phyloP scores from a whole-genome alignment of 352 stramenopile genomes.

The Phytophthora sansomeana region DNA sequence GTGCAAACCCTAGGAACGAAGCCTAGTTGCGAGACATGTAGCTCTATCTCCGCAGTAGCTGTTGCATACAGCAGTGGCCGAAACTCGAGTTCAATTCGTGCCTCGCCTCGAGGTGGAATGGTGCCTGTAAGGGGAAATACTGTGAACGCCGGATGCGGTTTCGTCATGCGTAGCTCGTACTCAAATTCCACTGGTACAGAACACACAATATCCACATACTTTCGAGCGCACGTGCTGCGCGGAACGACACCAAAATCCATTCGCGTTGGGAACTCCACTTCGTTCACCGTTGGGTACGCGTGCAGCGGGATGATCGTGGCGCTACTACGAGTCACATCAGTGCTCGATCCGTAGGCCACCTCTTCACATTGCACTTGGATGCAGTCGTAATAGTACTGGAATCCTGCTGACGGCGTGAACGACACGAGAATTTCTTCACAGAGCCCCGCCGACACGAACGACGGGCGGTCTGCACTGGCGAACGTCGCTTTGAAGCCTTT shows the following conservation, averaged over 20 bases:
- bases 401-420: conserved; percentile 68
- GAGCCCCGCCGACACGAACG: conserved; percentile 79
- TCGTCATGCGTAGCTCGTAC: conserved; percentile 75
- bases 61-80: conserved; percentile 72
- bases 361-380: conserved; percentile 80
- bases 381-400: conserved; percentile 93
- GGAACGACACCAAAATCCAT: conserved; percentile 87
- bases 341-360: conserved; percentile 70
- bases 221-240: conserved; percentile 50
- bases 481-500: conserved; percentile 67
- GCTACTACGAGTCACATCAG: conserved; percentile 42
- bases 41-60: conserved; percentile 65
- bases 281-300: conserved; percentile 88
- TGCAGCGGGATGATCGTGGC: conserved; percentile 83
- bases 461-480: conserved; percentile 48
- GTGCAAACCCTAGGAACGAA: conserved; percentile 73
- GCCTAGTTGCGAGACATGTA: conserved; percentile 82
- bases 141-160: conserved; percentile 78
- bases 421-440: conserved; percentile 79
- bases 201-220: conserved; percentile 60
- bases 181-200: conserved; percentile 91
- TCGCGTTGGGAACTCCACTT: conserved; percentile 72
- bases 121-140: conserved; percentile 73
- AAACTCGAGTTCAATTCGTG: conserved; percentile 81
- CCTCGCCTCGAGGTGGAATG: conserved; percentile 74